A percentile compares a stretch with the other conserved stretches of the same genome.
phyloP scores from a whole-genome alignment of 2,329 filamentous ascomycete species.

The Talaromyces pinophilus region DNA sequence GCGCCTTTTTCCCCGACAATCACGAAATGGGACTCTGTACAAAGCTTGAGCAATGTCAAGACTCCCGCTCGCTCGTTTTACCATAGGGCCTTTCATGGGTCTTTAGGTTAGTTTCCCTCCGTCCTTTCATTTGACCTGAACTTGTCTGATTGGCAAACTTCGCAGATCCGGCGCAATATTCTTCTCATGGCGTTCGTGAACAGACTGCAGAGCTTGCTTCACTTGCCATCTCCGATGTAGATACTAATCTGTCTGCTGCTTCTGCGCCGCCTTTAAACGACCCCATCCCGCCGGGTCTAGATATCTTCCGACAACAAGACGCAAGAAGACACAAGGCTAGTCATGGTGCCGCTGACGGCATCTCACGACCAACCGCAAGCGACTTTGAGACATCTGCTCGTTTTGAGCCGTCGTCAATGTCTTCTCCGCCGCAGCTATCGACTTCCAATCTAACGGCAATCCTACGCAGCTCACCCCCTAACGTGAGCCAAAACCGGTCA shows the following conservation, averaged over 20 bases:
- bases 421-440: constrained; percentile 26
- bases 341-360: constrained; percentile 24
- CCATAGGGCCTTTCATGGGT: constrained; percentile 47
- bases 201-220: constrained; percentile 85
- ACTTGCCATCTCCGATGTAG: constrained; percentile 68
- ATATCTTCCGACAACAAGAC: constrained; percentile 32
- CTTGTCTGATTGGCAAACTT: background rate
- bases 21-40: constrained; percentile 24
- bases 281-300: constrained; percentile 33
- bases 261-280: constrained; percentile 31
- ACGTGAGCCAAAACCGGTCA: constrained; percentile 25
- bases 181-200: constrained; percentile 74
- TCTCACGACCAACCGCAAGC: background rate
- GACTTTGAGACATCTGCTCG: background rate
- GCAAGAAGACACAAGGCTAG: constrained; percentile 3
- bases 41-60: constrained; percentile 37
- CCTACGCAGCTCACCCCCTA: constrained; percentile 46
- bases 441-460: constrained; percentile 53
- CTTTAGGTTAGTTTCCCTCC: constrained; percentile 35
- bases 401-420: constrained; percentile 12
- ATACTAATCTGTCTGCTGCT: constrained; percentile 31
- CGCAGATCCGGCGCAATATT: constrained; percentile 70
- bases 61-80: constrained; percentile 50
- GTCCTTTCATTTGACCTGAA: constrained; percentile 15
- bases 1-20: background rate